Base-by-base conservation (phyloP, 257 asterid species). In the Mentha longifolia region DNA sequence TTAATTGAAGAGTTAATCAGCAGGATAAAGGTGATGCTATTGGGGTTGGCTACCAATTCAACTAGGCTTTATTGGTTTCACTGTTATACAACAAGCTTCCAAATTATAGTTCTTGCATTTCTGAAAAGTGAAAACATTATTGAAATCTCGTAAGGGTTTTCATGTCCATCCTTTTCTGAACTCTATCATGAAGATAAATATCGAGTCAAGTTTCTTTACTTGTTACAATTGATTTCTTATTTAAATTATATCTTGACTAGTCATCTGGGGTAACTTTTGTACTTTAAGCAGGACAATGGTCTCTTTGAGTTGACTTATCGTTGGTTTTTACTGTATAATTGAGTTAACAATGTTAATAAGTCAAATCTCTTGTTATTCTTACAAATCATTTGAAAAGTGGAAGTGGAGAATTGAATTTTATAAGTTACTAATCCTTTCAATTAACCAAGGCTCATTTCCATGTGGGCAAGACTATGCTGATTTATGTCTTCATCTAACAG, bases 401-500 rank as follows among this genome's bases (percentile, higher is more conserved):
- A 51, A 51, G 59, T 9, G 64, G 42, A 51, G 69, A 62, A 37
- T 57, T 70, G 43, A 42, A 64, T 68, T 45, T 65, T 28, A 47
- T 57, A 56, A 71, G 33, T 19, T 43, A 46, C 43, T 19, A 19
- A 12, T 61, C 16, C 17, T 56, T 43, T 74, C 30, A 16, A 47
- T 67, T 28, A 56, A 42, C 51, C n/a, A 31, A 12, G 14, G 20
- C 52, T 58, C 30, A 30, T 41, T 69, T 70, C 54, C 37, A 54
- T 11, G 65, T 77, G 25, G 56, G 28, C 12, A 51, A 47, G 64
- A 60, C 39, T 75, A 62, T 65, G 17, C 77, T 79, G 68, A 67
- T 75, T 28, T 70, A 52, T 77, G 13, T 35, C 61, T 72, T 76
- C 73, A 22, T 74, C 46, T 80, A 85, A 70, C 91, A 93, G 96